Conservation (phyloP, 257 asterid species). For the Phtheirospermum japonicum region DNA sequence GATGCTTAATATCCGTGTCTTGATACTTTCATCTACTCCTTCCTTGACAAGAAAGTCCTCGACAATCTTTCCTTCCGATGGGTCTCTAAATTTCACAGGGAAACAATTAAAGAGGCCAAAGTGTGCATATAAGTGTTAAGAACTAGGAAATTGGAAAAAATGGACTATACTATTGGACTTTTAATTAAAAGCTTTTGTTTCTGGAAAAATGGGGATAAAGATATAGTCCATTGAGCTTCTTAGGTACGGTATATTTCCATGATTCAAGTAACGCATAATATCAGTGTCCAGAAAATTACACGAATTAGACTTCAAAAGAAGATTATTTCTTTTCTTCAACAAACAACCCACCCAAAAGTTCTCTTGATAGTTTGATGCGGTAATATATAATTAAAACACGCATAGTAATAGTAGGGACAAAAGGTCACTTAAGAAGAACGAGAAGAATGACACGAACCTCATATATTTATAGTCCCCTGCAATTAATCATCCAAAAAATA, state of each 20-base stretch:
- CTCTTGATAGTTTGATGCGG: background rate
- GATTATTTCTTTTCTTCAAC: background rate
- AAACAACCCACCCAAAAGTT: background rate
- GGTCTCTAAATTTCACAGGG: constrained; percentile 52
- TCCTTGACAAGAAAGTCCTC: constrained; percentile 79
- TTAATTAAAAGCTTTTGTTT: background rate
- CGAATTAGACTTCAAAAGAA: background rate
- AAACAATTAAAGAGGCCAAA: constrained; percentile 9
- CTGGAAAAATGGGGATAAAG: background rate
- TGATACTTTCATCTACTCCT: constrained; percentile 56
- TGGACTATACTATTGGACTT: constrained; percentile 1
- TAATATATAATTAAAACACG: background rate
- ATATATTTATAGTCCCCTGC: constrained; percentile 91
- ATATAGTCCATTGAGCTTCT: background rate
- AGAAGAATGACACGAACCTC: constrained; percentile 51
- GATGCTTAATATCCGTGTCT: constrained; percentile 52
- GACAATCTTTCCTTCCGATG: constrained; percentile 70
- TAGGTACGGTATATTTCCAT: background rate
- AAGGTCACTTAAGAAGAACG: constrained; percentile 14
- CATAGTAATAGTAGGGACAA: background rate
- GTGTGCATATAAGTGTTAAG: constrained; percentile 10
- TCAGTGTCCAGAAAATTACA: background rate
- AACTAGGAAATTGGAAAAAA: background rate
- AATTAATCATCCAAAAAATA: constrained; percentile 31
- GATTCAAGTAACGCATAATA: background rate